Conservation (phyloP, 2,329 filamentous ascomycete genomes). For the Tetracladium maxilliforme region DNA sequence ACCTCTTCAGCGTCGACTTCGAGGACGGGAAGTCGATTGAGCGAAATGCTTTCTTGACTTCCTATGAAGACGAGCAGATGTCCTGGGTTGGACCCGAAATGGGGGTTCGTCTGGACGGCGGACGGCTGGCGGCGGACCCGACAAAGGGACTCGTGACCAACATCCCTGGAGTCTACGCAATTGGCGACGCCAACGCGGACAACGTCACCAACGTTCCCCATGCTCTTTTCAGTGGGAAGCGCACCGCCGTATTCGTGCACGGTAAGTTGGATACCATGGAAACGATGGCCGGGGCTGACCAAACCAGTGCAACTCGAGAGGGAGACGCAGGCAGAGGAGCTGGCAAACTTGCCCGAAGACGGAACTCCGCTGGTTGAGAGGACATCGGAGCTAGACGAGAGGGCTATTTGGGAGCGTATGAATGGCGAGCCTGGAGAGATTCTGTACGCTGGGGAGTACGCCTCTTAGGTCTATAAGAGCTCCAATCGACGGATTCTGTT, state of each 20-base stretch:
- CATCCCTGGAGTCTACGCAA: conserved; percentile 35
- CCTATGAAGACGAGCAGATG: conserved; percentile 28
- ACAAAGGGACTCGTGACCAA: conserved; percentile 32
- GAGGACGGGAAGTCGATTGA: conserved; percentile 24
- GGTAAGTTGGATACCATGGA: conserved; percentile 21
- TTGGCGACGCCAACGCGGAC: conserved; percentile 46
- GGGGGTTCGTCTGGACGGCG: conserved; percentile 27
- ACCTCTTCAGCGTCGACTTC: conserved; percentile 40
- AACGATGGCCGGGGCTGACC: too few species aligned
- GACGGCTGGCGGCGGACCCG: conserved; percentile 25
- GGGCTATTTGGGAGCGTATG: too few species aligned
- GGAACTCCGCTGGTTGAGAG: too few species aligned
- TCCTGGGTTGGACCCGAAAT: conserved; percentile 29
- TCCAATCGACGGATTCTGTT: too few species aligned
- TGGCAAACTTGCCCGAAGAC: too few species aligned
- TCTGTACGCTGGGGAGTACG: too few species aligned
- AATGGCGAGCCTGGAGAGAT: too few species aligned
- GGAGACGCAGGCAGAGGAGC: too few species aligned
- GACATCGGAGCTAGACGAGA: too few species aligned
- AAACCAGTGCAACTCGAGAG: too few species aligned
- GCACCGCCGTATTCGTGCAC: conserved; percentile 39
- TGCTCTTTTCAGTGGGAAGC: conserved; percentile 43
- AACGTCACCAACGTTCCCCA: conserved; percentile 46
- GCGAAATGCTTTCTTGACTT: conserved; percentile 35
- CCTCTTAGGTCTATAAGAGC: too few species aligned